These are phyloP conservation scores for Aspergillus latus DNA, from an alignment of 2,329 filamentous ascomycete genomes.

Conservation along the genomic window DNA sequence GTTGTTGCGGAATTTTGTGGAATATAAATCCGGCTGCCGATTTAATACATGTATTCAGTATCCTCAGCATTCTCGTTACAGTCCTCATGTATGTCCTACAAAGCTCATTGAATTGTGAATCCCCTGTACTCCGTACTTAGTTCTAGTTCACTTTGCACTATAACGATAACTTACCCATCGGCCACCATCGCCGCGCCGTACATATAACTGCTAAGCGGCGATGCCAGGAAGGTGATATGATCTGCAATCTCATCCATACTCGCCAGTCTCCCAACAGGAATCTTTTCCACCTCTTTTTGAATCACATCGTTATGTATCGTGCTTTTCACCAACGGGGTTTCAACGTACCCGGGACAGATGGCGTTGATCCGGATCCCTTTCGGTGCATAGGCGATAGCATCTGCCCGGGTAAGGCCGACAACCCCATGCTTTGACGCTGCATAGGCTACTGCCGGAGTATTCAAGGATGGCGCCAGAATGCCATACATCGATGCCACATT, in stretches of 20 bases:
- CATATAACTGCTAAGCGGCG: slow-evolving; percentile 55
- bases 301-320: neutral
- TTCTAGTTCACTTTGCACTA: neutral
- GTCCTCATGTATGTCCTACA: neutral
- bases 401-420: neutral
- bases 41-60: no score
- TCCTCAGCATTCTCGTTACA: neutral
- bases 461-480: neutral
- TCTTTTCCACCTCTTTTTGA: slow-evolving; percentile 42
- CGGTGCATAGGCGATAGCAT: slow-evolving; percentile 45
- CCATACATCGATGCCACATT: slow-evolving; percentile 13
- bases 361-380: slow-evolving; percentile 60
- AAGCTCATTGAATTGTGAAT: neutral
- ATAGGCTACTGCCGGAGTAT: slow-evolving; percentile 16
- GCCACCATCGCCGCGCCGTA: slow-evolving; percentile 36
- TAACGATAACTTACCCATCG: slow-evolving; percentile 3
- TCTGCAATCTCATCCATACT: slow-evolving; percentile 56
- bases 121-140: neutral
- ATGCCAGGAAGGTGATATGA: slow-evolving; percentile 52
- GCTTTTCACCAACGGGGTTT: neutral
- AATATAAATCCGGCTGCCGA: no score
- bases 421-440: slow-evolving; percentile 37
- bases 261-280: slow-evolving; percentile 48
- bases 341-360: slow-evolving; percentile 55
- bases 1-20: no score